Evolutionary conservation across 345 rosid genomes (phyloP), one percentile per base, ranked within the genome.

Genomic region (Litchi chinensis): DNA sequence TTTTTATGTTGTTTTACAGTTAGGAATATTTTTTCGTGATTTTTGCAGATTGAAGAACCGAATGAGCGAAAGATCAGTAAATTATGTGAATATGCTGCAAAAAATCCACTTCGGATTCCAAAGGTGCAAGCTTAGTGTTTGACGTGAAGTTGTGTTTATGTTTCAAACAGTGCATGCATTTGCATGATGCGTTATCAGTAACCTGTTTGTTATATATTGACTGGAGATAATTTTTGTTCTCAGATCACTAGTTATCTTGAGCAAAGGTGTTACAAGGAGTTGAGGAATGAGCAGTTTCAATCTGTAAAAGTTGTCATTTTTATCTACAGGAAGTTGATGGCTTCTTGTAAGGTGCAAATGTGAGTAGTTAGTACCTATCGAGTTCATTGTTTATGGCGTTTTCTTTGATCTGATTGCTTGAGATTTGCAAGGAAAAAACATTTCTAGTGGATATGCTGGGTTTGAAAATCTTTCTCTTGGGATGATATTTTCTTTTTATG

Each of bases 171-270:
- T 24, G 60, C 6, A 44, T 21, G 37, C 19, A 12, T 37, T 43
- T 10, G 57, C 12, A 37, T 12, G 41, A 32, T 62, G 12, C 24
- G 12, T 60, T 44, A 40, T 37, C 32, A 69, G 2, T 77, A 19
- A 28, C 69, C 26, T 82, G 44, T 21, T 70, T 24, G 60, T 11
- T 46, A 46, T 54, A 2, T 26, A 24, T 26, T 77, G 57, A 69
- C 48, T 15, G 67, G 18, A 59, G 41, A 13, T 32, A 43, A 56
- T 15, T 73, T 13, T 26, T 81, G 57, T 74, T 79, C 39, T 77
- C 91, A 93, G 94, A 93, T 93, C 60, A 85, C 98, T 63, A 82
- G 79, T 66, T 85, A 84, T 81, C 92, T 93, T 77, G 96, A 93
- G 86, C 94, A 91, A 85, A 88, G 88, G 82, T 90, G 89, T 82